phyloP scores from a whole-genome alignment of 768 basidiomycete genomes.

The Rhizopogon vesiculosus region DNA sequence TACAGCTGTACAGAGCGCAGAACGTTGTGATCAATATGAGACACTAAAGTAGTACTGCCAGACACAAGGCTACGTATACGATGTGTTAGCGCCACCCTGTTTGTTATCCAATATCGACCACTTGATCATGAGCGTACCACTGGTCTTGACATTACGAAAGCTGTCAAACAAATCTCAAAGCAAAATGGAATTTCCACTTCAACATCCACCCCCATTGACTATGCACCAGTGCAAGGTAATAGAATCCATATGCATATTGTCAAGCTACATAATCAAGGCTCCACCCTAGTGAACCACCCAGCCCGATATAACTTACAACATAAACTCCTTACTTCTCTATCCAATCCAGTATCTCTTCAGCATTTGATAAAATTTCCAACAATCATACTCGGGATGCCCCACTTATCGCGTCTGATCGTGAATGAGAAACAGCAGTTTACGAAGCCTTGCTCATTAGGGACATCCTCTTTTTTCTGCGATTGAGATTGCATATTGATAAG shows the following conservation, averaged over 20 bases:
- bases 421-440: slow-evolving; percentile 92
- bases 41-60: too few species aligned
- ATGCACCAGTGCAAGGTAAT: slow-evolving; percentile 43
- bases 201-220: slow-evolving; percentile 59
- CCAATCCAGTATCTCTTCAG: slow-evolving; percentile 18
- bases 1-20: too few species aligned
- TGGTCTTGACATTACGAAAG: slow-evolving; percentile 44
- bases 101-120: too few species aligned
- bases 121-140: too few species aligned
- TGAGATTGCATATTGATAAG: slow-evolving; percentile 37
- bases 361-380: slow-evolving; percentile 86
- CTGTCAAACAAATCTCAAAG: slow-evolving; percentile 71
- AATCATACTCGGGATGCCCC: slow-evolving; percentile 87
- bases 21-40: too few species aligned
- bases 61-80: too few species aligned
- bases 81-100: too few species aligned
- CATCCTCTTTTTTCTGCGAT: slow-evolving; percentile 24
- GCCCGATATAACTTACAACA: not conserved
- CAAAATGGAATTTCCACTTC: slow-evolving; percentile 39
- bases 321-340: not conserved
- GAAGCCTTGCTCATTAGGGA: slow-evolving; percentile 61
- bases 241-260: too few species aligned
- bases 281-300: not conserved
- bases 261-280: too few species aligned
- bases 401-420: slow-evolving; percentile 78